Base-by-base conservation (phyloP, 805 yeast species). In the Blastobotrys muscicola region DNA sequence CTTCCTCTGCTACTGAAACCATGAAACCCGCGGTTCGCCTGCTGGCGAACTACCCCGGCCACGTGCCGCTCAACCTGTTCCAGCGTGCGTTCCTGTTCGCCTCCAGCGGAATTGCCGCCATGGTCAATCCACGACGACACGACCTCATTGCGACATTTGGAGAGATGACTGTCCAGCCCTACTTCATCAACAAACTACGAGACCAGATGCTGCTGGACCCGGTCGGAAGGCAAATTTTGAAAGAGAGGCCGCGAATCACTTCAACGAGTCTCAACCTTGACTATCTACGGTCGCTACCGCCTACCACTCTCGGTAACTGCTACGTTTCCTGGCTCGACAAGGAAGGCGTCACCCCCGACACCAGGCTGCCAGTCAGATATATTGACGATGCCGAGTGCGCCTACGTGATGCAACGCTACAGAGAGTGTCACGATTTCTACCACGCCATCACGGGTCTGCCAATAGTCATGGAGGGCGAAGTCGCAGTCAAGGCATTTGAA, bases 341-440 rank as follows among this genome's bases (percentile, higher is more conserved):
- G 38, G 97, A 92, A 61, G 87, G 90, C 1, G 95, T 85, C 0
- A 80, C 92, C 3, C 96, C 97, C 1, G 98, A 92, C 59, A 89
- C 95, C 0, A 71, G 98, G 53, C 87, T 82, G 2, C 82, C 86
- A 1, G 97, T 92, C 8, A 77, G 76, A 47, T 92, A 76, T 62
- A 85, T 92, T 36, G 89, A 85, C 50, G 87, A 92, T 58, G 89
- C 85, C 36, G 94, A 86, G 55, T 74, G 85, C 51, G 96, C 96
- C 0, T 92, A 82, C 58, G 82, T 90, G n/a, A 86, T 80, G 69
- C 94, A 86, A 60, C 69, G 98, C 54, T 92, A 90, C 60, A 75
- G 98, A 42, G 97, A 92, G 60, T 89, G 96, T 58, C 98, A 92
- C 57, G 98, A 92, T 58, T 92, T 92, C 57, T 90, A 87, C 59